A percentile compares a stretch with the other conserved stretches of the same genome.
These are phyloP conservation scores for Chaetomiaceae sp. DNA, from an alignment of 2,329 filamentous ascomycete species.

Conservation along the genomic window DNA sequence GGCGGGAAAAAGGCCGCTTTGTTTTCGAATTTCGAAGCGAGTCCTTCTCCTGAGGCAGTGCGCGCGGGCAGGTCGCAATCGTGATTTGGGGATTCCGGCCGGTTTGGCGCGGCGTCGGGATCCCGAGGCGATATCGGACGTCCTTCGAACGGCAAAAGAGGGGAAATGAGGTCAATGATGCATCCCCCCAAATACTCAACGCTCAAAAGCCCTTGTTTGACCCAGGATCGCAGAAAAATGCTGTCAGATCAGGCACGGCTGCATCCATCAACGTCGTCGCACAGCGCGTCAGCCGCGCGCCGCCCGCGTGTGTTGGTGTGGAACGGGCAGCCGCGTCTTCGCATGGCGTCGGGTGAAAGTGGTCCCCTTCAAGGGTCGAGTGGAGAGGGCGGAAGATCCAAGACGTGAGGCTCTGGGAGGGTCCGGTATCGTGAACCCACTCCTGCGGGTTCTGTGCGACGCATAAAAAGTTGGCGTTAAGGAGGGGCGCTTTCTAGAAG, in stretches of 20 bases:
- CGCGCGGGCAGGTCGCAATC: background rate
- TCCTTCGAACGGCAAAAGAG: background rate
- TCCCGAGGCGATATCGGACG: conserved; percentile 9
- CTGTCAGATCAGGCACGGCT: background rate
- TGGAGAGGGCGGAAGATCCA: conserved; percentile 27
- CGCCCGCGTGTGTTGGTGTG: conserved; percentile 1
- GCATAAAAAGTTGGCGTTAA: conserved; percentile 27
- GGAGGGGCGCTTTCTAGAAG: conserved; percentile 28
- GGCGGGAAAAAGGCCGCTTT: background rate
- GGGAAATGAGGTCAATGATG: background rate
- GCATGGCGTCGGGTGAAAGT: conserved; percentile 25
- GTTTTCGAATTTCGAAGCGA: background rate
- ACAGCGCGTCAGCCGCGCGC: conserved; percentile 18
- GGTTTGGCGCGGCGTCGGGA: background rate
- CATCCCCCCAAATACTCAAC: background rate
- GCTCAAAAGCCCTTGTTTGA: background rate
- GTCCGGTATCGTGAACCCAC: conserved; percentile 30
- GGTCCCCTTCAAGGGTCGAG: conserved; percentile 21
- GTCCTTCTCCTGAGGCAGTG: background rate
- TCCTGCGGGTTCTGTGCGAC: conserved; percentile 30
- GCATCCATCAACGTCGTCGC: background rate
- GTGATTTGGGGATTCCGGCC: conserved; percentile 9
- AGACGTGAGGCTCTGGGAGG: conserved; percentile 31
- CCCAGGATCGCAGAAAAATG: background rate
- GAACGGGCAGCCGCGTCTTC: conserved; percentile 13